Base-by-base conservation (phyloP, 768 basidiomycete genomes). In the Tylopilus balloui region DNA sequence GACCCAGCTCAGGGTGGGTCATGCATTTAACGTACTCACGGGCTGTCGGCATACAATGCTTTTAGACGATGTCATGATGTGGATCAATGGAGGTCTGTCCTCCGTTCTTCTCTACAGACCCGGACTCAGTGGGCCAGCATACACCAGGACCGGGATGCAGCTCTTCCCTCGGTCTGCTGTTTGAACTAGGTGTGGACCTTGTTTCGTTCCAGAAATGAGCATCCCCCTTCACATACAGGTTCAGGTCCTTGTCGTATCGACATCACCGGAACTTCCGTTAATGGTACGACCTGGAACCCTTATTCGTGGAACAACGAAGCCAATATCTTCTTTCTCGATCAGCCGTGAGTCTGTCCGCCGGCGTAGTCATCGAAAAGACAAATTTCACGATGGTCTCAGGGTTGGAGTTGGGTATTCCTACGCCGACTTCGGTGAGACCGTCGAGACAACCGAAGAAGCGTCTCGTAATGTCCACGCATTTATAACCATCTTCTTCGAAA, bases 401-500 rank as follows among this genome's bases (percentile, higher is more conserved):
- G 81, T 84, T 20, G 82, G 81, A 3, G 84, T 86, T 6, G 86
- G 84, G 1, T 88, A 82, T 62, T 84, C 81, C 2, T 86, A 84
- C 50, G 80, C 82, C 3, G 84, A 87, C 53, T 78, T 75, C 51
- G 83, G 81, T 3, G 79, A 87, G 67, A 79, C 74, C 1, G 72
- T 88, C 15, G 80, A 78, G 48, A 88, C 84, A 0, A 86, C 88
- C 0, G 88, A 91, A 65, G 82, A 82, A n/a, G 89, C 88, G 0
- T 84, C 87, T 4, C 78, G 77, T 53, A 84, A 91, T 58, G 71
- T 90, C 32, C 74, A 84, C 42, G 83, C 87, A 0, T 91, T 91
- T 66, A 72, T 90, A 45, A 71, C 78, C 2, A 84, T 92, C 47
- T 89, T 90, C 69, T 87, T 89, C 56, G 83, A 89, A 54, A 82